Percentiles rank a stretch among this genome's conserved stretches.
These are phyloP conservation scores for Scortechinia acanthostroma DNA, from an alignment of 2,329 filamentous ascomycete genomes.

Conservation along the genomic window DNA sequence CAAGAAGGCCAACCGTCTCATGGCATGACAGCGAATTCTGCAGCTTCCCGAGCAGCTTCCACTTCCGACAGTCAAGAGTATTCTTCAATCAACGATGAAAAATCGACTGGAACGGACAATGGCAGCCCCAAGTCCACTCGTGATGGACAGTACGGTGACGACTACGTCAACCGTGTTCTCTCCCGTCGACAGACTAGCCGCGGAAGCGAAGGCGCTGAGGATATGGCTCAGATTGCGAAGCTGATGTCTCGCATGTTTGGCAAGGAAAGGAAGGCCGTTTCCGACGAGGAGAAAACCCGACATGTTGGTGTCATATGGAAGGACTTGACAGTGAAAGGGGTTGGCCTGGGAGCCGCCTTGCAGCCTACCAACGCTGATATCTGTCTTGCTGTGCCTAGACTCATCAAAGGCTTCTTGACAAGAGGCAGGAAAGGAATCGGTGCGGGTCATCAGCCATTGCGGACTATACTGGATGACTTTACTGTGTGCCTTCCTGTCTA, in stretches of 20 bases:
- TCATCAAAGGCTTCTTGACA: slow-evolving; percentile 31
- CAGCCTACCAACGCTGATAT: slow-evolving; percentile 46
- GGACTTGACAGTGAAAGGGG: slow-evolving; percentile 48
- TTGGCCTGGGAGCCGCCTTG: slow-evolving; percentile 46
- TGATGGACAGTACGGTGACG: no score
- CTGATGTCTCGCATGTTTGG: slow-evolving; percentile 55
- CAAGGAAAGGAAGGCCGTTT: slow-evolving; percentile 37
- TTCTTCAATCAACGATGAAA: no score
- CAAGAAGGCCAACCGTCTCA: no score
- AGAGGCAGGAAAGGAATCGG: slow-evolving; percentile 12
- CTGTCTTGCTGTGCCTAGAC: slow-evolving; percentile 36
- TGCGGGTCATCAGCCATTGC: neutral
- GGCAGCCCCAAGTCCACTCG: no score
- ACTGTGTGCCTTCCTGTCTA: neutral
- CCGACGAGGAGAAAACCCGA: slow-evolving; percentile 50
- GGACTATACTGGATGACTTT: neutral
- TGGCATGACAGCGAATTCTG: no score
- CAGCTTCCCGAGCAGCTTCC: no score
- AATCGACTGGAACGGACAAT: no score
- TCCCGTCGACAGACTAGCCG: no score
- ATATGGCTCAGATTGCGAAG: slow-evolving; percentile 32
- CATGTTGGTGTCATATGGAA: slow-evolving; percentile 53
- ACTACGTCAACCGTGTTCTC: no score
- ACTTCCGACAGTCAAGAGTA: no score
- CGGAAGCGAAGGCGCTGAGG: slow-evolving; percentile 28